Base-by-base conservation (phyloP, 495 filamentous ascomycete species). In the Rhizodiscina lignyota region DNA sequence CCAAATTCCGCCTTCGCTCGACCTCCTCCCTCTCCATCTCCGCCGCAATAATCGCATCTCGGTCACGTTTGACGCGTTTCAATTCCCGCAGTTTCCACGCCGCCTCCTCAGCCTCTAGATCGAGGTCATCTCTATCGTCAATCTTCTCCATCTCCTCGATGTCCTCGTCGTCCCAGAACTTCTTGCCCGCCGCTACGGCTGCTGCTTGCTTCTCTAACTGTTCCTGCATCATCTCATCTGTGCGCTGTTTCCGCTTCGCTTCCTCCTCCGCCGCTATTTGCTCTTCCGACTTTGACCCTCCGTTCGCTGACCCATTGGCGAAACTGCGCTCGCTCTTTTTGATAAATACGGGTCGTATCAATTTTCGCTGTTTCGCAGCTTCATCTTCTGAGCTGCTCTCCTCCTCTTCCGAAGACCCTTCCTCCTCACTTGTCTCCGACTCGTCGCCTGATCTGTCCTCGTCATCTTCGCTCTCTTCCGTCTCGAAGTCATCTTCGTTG, bases 31-130 rank as follows among this genome's bases (percentile, higher is more conserved):
- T 68, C 55, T 93, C 85, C 47, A 74, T 75, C 59, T 99, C 89
- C 11, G 72, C 65, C 30, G 60, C 62, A 53, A 94, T 86, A 48
- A 99, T 83, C 2, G 74, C 72, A 47, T 82, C 78, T 20, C 91
- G 70, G 44, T 85, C 82, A 20, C 89, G 70, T 53, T 84, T 81
- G 38, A 96, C 67, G 2, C 89, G 75, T 56, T 77, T 76, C 20
- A 99, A 58, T 56, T 99, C 89, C 27, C 89, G 74, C 30, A 96
- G 63, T 50, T 92, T 92, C 89, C 89, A 99, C 0, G 83, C 81
- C 8, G 84, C 83, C 24, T 74, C 73, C 50, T 99, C 89, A 1
- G 82, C 83, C 44, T 85, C 86, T 0, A 82, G 79, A 51, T 99
- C 89, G 5, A 68, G 76, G 44, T 91, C 85, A 48, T 94, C 82